phyloP scores from a whole-genome alignment of 1,139 yeast genomes.

The Spencermartinsiella ligniputridi region DNA sequence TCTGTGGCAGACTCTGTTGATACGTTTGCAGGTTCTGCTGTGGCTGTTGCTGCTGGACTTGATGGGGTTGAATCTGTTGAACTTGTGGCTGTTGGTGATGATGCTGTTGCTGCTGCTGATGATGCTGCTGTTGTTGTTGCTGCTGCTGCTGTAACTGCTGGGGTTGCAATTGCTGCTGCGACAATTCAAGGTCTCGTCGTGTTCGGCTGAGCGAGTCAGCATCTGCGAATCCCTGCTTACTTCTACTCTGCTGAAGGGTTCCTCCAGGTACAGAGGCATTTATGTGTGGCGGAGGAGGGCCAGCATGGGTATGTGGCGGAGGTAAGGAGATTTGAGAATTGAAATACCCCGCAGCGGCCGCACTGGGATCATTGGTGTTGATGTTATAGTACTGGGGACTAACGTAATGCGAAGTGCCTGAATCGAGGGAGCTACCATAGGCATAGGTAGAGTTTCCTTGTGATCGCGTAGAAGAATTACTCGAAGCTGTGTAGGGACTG shows the following conservation, averaged over 20 bases:
- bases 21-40: slow-evolving; percentile 17
- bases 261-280: slow-evolving; percentile 8
- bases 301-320: slow-evolving; percentile 6
- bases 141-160: slow-evolving; percentile 10
- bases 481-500: slow-evolving; percentile 2
- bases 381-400: background rate
- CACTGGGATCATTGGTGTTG: background rate
- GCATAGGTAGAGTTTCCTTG: background rate
- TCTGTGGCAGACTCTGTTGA: slow-evolving; percentile 5
- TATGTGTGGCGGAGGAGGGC: slow-evolving; percentile 8
- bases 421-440: slow-evolving; percentile 3
- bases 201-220: background rate
- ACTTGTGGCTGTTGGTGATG: slow-evolving; percentile 3
- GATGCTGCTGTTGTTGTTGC: slow-evolving; percentile 11
- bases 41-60: slow-evolving; percentile 14
- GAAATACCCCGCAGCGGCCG: slow-evolving; percentile 2
- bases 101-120: slow-evolving; percentile 8
- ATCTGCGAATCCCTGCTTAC: slow-evolving; percentile 7
- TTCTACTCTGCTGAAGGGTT: slow-evolving; percentile 9
- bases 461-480: slow-evolving; percentile 1
- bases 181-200: background rate
- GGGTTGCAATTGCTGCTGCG: slow-evolving; percentile 14
- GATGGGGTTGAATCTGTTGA: slow-evolving; percentile 14
- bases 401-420: background rate
- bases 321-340: background rate